A percentile compares a stretch with the other conserved stretches of the same genome.
Conservation (phyloP, 2,329 filamentous ascomycete genomes). For the Botryosphaeria dothidea region DNA sequence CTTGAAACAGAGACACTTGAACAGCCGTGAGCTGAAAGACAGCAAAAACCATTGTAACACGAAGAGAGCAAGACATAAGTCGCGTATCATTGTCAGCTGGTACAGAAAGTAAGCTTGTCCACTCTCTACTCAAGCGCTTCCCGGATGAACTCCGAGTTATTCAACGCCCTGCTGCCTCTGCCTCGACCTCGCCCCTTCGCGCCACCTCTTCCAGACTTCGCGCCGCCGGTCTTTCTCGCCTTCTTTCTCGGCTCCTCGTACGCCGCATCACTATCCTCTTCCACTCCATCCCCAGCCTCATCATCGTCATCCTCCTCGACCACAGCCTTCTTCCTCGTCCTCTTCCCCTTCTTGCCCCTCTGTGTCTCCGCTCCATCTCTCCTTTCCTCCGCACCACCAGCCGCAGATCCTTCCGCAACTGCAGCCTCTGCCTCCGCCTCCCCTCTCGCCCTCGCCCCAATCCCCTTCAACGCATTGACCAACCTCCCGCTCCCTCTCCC, state of each 20-base stretch:
- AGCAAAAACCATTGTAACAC: too few relatives aligned
- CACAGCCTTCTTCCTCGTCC: neutral
- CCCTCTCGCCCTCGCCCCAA: conserved; percentile 57
- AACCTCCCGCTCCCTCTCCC: conserved; percentile 66
- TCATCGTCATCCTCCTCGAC: neutral
- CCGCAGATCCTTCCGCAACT: neutral
- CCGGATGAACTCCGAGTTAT: neutral
- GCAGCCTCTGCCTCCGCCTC: neutral
- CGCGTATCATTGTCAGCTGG: too few relatives aligned
- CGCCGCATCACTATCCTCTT: neutral
- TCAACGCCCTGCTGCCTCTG: neutral
- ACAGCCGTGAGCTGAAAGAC: too few relatives aligned
- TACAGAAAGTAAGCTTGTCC: too few relatives aligned
- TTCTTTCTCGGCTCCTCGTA: conserved; percentile 10
- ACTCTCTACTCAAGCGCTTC: neutral
- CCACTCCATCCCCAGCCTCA: neutral
- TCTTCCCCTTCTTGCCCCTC: neutral
- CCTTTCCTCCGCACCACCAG: neutral
- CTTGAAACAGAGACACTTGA: too few relatives aligned
- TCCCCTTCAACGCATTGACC: conserved; percentile 69
- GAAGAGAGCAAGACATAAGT: too few relatives aligned
- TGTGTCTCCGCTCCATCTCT: neutral
- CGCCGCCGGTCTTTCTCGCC: neutral
- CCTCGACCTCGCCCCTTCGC: neutral
- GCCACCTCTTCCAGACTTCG: neutral